Evolutionary conservation across 352 stramenopile genomes (phyloP), one percentile per base, ranked within the genome.

Genomic region (Pythium scleroteichum): DNA sequence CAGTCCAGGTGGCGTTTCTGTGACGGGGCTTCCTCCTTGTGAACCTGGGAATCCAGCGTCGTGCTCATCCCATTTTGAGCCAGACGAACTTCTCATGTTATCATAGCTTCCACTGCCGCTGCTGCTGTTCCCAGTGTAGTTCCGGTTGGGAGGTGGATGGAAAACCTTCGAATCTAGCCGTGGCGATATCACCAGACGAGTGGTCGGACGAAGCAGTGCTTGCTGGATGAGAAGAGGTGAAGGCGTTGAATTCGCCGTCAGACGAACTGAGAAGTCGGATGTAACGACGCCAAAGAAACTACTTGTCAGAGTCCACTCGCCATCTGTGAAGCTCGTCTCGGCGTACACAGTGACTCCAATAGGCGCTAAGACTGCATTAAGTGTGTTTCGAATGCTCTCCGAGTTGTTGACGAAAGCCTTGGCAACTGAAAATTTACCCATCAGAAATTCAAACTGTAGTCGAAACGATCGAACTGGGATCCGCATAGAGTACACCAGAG

Each of bases 191-290:
- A 54, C 12, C 6, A 69, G 39, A 9, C 55, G 54, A 12, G 50
- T 41, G 5, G 38, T 48, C 10, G 62, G 42, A 0, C 46, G 44
- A 14, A 61, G 17, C 7, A 56, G 5, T 12, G 29, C 33, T 10
- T 69, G 50, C 4, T 58, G 33, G 14, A 65, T 57, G 24, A 23
- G 16, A 17, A 17, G 12, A 27, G 33, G 32, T 4, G 27, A 22
- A 7, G 62, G 62, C 3, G 33, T 46, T 2, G 62, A 65, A 10
- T 19, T 53, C 17, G 62, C 2, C 6, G 40, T 54, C 35, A 69
- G 19, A 10, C 22, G 38, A 13, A 69, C 55, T 1, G 48, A 4
- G 32, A 69, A 65, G 27, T 69, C 62, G 32, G 55, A 65, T 14
- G 46, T 39, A 10, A 69, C 50, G 4, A 62, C 42, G 32, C 55